A percentile compares a stretch with the other conserved stretches of the same genome.
Conservation (phyloP, 2,329 filamentous ascomycete genomes). For the Harringtonia aguacate region DNA sequence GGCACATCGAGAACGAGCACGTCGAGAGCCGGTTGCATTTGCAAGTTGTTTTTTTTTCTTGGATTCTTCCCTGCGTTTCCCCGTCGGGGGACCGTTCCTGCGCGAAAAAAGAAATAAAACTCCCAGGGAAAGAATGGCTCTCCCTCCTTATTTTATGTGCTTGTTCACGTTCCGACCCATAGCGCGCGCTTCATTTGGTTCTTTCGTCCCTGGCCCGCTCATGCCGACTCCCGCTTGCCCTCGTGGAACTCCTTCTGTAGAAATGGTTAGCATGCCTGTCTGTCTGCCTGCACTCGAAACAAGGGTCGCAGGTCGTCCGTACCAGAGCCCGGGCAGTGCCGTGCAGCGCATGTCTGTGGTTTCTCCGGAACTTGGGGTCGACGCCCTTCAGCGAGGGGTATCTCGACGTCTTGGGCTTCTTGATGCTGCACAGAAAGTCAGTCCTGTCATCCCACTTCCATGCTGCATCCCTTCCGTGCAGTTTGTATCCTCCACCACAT, state of each 20-base stretch:
- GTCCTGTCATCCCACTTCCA: background rate
- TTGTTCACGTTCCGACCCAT: conserved; percentile 1
- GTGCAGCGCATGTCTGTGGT: conserved; percentile 99
- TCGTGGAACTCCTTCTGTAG: conserved; percentile 92
- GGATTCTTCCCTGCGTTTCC: conserved; percentile 2
- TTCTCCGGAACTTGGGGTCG: conserved; percentile 99
- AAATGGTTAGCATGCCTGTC: conserved; percentile 17
- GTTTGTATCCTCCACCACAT: conserved; percentile 29
- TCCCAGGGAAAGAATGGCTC: conserved; percentile 5
- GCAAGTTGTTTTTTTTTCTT: background rate
- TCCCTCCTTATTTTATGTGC: background rate
- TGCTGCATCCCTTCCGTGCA: background rate
- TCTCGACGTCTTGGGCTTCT: conserved; percentile 98
- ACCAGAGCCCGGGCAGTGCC: conserved; percentile 97
- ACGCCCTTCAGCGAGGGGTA: conserved; percentile 98
- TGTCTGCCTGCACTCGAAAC: background rate
- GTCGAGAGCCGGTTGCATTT: too few species aligned
- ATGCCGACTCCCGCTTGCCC: conserved; percentile 39
- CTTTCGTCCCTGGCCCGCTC: conserved; percentile 8
- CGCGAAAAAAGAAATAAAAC: conserved; percentile 7
- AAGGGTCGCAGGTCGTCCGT: conserved; percentile 21
- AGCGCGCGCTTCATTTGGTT: background rate
- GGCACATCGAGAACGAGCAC: too few species aligned
- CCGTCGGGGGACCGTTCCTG: conserved; percentile 5
- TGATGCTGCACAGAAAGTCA: conserved; percentile 59